Percentiles rank a stretch among this genome's conserved stretches.
Evolutionary conservation across 2,329 filamentous ascomycete species (phyloP).

Genomic region (Mariannaea sp.): DNA sequence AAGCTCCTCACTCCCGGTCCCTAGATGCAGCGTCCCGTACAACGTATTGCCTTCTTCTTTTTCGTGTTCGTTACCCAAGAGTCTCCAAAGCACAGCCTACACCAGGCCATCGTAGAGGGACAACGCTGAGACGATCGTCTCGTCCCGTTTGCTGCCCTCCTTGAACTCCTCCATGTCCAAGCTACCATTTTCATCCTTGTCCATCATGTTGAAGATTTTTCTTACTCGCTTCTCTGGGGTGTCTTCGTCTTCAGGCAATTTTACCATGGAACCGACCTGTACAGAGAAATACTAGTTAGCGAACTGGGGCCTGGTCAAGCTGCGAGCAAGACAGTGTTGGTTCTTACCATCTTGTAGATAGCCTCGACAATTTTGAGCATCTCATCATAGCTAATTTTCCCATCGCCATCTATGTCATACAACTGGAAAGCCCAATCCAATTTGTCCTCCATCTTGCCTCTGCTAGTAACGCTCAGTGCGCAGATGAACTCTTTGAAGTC

Average conservation of each 20-base stretch:
- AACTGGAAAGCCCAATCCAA: constrained; percentile 99
- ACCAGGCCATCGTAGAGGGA: constrained; percentile 96
- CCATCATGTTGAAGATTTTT: constrained; percentile 99
- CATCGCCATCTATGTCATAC: constrained; percentile 98
- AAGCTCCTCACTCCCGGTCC: constrained; percentile 36
- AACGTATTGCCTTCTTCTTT: constrained; percentile 22
- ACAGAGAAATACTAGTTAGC: constrained; percentile 21
- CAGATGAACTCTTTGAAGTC: constrained; percentile 99
- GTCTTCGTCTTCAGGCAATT: constrained; percentile 97
- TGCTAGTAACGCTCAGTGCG: constrained; percentile 92
- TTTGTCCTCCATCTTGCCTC: constrained; percentile 99
- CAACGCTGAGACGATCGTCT: constrained; percentile 96
- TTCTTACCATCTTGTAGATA: constrained; percentile 96
- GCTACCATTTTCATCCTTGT: constrained; percentile 98
- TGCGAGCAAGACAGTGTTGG: neutral
- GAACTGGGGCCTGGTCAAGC: neutral
- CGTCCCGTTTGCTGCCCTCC: constrained; percentile 97
- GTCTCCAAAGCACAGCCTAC: constrained; percentile 46
- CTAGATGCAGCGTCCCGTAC: constrained; percentile 18
- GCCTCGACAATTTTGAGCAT: constrained; percentile 99
- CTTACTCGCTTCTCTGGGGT: constrained; percentile 96
- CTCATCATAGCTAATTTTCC: constrained; percentile 98
- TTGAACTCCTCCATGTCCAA: constrained; percentile 98
- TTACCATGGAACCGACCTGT: constrained; percentile 98
- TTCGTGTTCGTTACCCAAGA: constrained; percentile 27